Evolutionary conservation across 495 filamentous ascomycete species (phyloP), one percentile per base, ranked within the genome.

Genomic region (Aspergillus steynii): DNA sequence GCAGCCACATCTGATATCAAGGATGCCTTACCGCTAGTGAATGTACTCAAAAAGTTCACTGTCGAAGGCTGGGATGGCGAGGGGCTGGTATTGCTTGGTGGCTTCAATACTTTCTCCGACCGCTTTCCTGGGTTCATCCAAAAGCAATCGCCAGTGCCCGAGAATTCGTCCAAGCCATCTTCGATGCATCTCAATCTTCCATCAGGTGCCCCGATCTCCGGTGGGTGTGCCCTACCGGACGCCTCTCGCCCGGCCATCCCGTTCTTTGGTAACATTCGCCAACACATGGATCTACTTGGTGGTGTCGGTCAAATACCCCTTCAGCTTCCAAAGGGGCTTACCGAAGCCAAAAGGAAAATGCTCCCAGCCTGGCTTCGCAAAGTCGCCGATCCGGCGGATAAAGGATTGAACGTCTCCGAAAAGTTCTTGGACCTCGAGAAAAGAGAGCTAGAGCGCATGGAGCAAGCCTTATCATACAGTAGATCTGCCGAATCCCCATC

Each of bases 211-310:
- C 91, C 91, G 20, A 88, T 96, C 12, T 88, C 89, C 60, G 93
- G 94, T 51, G 96, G 95, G 1, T 97, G 96, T 67, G 81, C 86
- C 58, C 83, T 99, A 70, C 95, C 95, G 14, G 79, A 81, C 27
- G 80, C 83, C 26, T 81, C 88, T 57, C 80, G 81, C 58, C 82
- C 85, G 2, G 81, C 85, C 14, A 97, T 96, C 66, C 93, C 96
- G 0, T 98, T 99, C 74, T 99, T 98, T 75, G 85, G 85, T 58
- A 97, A 97, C 62, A 98, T 99, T 65, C 85, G 96, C 29, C 95
- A 98, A 73, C 96, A 99, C 62, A 95, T 96, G 86, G 95, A 99
- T 69, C 75, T 99, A 47, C 86, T 96, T 51, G 93, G 90, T 56
- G 95, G 95, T 28, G 95, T 99, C 48, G 95, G 95, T 0, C 93